These are phyloP conservation scores for Penicillium canariense DNA, from an alignment of 495 filamentous ascomycete genomes.

Conservation along the genomic window DNA sequence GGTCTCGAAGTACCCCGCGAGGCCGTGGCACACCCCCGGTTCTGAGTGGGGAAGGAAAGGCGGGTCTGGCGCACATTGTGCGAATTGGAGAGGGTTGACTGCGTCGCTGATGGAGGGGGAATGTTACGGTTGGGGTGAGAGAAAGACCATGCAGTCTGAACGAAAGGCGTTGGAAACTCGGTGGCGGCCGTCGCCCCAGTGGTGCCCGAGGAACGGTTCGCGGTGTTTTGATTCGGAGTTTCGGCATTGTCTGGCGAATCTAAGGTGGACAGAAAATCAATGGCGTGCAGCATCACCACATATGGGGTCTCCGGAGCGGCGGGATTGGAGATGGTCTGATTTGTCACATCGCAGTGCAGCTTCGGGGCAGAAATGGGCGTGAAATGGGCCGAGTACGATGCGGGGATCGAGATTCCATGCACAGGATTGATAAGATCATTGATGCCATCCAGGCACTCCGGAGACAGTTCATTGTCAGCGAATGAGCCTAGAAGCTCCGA, in stretches of 20 bases:
- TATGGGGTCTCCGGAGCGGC: constrained; percentile 81
- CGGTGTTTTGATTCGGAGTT: constrained; percentile 6
- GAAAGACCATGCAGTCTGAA: constrained; percentile 50
- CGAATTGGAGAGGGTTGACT: constrained; percentile 60
- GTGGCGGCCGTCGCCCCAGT: constrained; percentile 28
- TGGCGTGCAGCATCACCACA: constrained; percentile 86
- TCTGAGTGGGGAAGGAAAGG: constrained; percentile 66
- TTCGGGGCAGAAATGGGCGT: constrained; percentile 89
- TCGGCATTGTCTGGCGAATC: constrained; percentile 22
- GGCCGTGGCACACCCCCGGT: constrained; percentile 84
- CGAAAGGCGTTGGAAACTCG: constrained; percentile 33
- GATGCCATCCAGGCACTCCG: constrained; percentile 87
- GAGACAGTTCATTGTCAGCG: constrained; percentile 85
- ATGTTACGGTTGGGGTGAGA: constrained; percentile 46
- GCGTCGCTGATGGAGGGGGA: constrained; percentile 30
- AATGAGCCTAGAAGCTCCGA: constrained; percentile 94
- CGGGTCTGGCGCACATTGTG: constrained; percentile 81
- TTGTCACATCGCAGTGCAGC: constrained; percentile 73
- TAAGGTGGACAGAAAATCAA: constrained; percentile 71
- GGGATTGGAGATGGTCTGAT: constrained; percentile 57
- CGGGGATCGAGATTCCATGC: constrained; percentile 89
- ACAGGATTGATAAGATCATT: constrained; percentile 75
- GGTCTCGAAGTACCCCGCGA: constrained; percentile 95
- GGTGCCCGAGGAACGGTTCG: constrained; percentile 31
- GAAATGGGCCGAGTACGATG: constrained; percentile 86